Evolutionary conservation across 352 stramenopile genomes (phyloP), one percentile per base, ranked within the genome.

Genomic region (Phytophthora fragariaefolia): DNA sequence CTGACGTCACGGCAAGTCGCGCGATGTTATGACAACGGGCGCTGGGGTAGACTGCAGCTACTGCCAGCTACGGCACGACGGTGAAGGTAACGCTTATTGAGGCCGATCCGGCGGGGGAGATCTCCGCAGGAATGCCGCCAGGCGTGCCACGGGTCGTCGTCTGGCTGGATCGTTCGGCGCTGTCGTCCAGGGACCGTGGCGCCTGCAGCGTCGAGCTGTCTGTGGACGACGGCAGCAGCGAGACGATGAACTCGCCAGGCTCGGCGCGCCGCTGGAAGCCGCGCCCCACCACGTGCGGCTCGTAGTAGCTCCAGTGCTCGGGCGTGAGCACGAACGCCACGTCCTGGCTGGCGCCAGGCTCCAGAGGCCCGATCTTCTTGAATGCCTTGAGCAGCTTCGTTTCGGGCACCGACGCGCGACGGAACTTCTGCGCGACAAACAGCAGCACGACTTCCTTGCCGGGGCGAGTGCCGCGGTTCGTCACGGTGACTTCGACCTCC

Each of bases 301-400:
- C 49, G 57, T 81, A 90, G 52, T 81, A 90, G 50, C 83, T 81
- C 77, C 79, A 90, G 48, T 92, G 74, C 4, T 74, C 53, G 0
- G 46, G 43, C 1, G 42, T 63, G 2, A 95, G 59, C 22, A 74
- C 61, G 51, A 93, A 91, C 48, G 54, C 45, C 8, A 93, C 82
- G 0, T 58, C n/a, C 27, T 46, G 69, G 6, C 53, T 73, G 13
- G 74, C 58, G 6, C 74, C 74, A 6, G 66, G 57, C 0, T 75
- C 32, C 5, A 67, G 40, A 10, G 89, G 59, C 4, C 74, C 63
- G 34, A 95, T 63, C 74, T 94, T 95, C 40, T 76, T 53, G 61
- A 95, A 93, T 12, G 77, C 70, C 70, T 90, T 92, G 24, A 96
- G 82, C 63, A 93, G 58, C 58, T 94, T 95, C 50, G 74, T 74